These are phyloP conservation scores for Metschnikowia similis DNA, from an alignment of 805 yeast species.

Conservation along the genomic window DNA sequence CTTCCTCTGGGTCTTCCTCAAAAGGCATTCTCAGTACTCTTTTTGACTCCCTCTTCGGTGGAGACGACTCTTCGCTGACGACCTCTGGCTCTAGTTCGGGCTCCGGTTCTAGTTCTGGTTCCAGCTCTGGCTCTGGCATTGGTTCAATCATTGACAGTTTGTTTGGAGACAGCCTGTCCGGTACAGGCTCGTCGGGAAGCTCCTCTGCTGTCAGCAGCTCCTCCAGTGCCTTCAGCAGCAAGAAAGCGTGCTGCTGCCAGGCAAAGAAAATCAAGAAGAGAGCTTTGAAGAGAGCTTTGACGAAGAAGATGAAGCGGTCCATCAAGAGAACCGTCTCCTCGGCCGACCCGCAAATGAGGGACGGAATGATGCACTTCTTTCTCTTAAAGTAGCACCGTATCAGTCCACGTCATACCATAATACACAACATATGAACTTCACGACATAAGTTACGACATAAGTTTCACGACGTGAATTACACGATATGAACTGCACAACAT, in stretches of 20 bases:
- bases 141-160: slow-evolving; percentile 9
- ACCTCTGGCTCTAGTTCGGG: slow-evolving; percentile 3
- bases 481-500: too few species aligned
- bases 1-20: slow-evolving; percentile 3
- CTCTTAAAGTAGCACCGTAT: slow-evolving; percentile 7
- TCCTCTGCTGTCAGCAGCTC: slow-evolving; percentile 6
- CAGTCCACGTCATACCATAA: not conserved
- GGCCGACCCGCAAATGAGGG: slow-evolving; percentile 8
- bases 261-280: slow-evolving; percentile 15
- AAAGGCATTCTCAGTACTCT: slow-evolving; percentile 4
- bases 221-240: slow-evolving; percentile 6
- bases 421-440: not conserved
- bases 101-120: slow-evolving; percentile 5
- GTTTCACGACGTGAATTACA: too few species aligned
- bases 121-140: slow-evolving; percentile 6
- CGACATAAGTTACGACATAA: not conserved
- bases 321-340: slow-evolving; percentile 19
- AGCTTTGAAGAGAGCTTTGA: slow-evolving; percentile 24
- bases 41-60: slow-evolving; percentile 4
- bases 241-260: slow-evolving; percentile 24
- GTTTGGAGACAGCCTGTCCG: slow-evolving; percentile 9
- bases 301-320: slow-evolving; percentile 16
- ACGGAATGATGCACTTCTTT: slow-evolving; percentile 12
- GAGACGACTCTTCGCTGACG: slow-evolving; percentile 1
- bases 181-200: slow-evolving; percentile 4